Evolutionary conservation across 116 monocot species (phyloP), one percentile per base, ranked within the genome.

Genomic region (Trichopus zeylanicus): DNA sequence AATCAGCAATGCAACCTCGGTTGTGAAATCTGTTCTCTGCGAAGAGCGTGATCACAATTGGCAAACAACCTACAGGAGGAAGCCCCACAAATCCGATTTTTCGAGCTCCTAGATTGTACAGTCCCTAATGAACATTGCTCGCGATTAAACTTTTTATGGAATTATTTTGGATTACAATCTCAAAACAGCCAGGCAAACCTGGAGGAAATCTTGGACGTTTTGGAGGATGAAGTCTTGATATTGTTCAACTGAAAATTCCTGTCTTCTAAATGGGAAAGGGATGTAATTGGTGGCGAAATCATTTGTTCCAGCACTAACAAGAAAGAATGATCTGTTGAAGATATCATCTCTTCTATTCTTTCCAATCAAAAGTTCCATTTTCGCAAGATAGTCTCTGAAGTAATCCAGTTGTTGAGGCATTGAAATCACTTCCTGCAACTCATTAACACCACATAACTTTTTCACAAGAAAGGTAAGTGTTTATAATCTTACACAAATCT

Each of bases 31-130:
- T 59, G 28, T 77, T 73, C 5, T 35, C 63, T 57, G 69, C 49
- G 25, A 69, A 48, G 25, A 86, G 78, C 6, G 86, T 86, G 31
- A 86, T 81, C 11, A 86, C 69, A 31, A 81, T 46, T 23, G 86
- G 86, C 48, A 86, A 29, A 57, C 86, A 86, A 1, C 86, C 86
- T 26, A 86, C 62, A 0, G 86, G 81, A 53, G 86, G 81, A 57
- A 86, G 71, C 3, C 86, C 81, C 1, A 58, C 71, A 27, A 86
- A 54, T 3, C 64, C 51, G 15, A 86, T 75, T 62, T 58, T 81
- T 48, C 59, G 62, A 28, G 75, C 86, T 6, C 81, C 86, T 6
- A 81, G 63, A 30, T 64, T 55, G 12, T 42, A 26, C 32, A 78
- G 54, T 55, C 24, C 67, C 83, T 83, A 38, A 29, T 26, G 31